Evolutionary conservation across 352 stramenopile species (phyloP).

Genomic region (Phytopythium litorale): DNA sequence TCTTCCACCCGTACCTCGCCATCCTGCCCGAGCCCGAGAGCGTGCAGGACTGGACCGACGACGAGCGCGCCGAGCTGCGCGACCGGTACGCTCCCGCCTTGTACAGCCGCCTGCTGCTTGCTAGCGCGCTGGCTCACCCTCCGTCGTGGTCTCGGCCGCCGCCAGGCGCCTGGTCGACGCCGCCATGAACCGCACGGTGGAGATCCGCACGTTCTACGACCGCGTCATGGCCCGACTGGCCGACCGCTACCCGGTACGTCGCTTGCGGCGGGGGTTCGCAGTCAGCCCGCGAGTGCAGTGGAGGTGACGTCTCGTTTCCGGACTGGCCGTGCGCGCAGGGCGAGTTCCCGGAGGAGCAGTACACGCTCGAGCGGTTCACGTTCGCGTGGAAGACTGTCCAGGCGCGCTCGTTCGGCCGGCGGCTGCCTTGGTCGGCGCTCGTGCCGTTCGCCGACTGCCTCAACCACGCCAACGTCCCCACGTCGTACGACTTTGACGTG

Average conservation of each 20-base stretch:
- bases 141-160: background rate
- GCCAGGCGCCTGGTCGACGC: slow-evolving; percentile 41
- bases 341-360: slow-evolving; percentile 45
- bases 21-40: slow-evolving; percentile 80
- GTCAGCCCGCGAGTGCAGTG: background rate
- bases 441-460: slow-evolving; percentile 92
- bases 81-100: slow-evolving; percentile 31
- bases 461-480: slow-evolving; percentile 90
- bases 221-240: slow-evolving; percentile 42
- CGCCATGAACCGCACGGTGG: slow-evolving; percentile 34
- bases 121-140: background rate
- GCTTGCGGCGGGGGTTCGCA: background rate
- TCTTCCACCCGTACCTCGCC: slow-evolving; percentile 85
- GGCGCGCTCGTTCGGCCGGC: slow-evolving; percentile 87
- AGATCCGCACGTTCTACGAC: slow-evolving; percentile 62
- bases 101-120: background rate
- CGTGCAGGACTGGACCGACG: slow-evolving; percentile 76
- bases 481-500: slow-evolving; percentile 84
- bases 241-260: slow-evolving; percentile 41
- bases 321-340: slow-evolving; percentile 12
- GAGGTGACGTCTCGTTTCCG: background rate
- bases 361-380: slow-evolving; percentile 61
- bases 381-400: slow-evolving; percentile 90
- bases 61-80: slow-evolving; percentile 66
- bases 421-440: slow-evolving; percentile 87